phyloP scores from a whole-genome alignment of 208 protist genomes.

The Wallacemonas sp. region DNA sequence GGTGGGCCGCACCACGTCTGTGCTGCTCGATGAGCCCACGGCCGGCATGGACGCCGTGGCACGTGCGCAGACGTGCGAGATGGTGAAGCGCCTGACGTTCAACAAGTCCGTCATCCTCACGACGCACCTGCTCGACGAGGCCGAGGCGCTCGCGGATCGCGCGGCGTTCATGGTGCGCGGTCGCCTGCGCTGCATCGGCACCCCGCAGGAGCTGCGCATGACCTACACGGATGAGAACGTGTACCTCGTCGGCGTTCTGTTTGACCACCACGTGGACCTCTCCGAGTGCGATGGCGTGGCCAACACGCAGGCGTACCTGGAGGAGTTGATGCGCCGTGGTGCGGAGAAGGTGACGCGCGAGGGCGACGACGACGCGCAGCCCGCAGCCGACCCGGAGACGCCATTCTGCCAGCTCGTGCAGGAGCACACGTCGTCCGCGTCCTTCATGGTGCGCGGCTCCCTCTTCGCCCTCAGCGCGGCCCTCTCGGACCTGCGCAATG shows the following conservation, averaged over 20 bases:
- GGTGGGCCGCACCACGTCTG: slow-evolving; percentile 74
- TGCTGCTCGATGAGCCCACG: slow-evolving; percentile 91
- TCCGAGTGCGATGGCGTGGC: slow-evolving; percentile 23
- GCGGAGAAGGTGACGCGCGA: not conserved
- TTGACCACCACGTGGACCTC: slow-evolving; percentile 37
- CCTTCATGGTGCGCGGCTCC: slow-evolving; percentile 34
- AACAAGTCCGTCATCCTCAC: slow-evolving; percentile 73
- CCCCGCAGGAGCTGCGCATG: slow-evolving; percentile 60
- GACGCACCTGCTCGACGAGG: slow-evolving; percentile 92
- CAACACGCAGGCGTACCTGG: slow-evolving; percentile 31
- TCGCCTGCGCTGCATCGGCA: slow-evolving; percentile 86
- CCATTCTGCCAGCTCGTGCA: slow-evolving; percentile 43
- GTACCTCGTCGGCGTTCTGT: slow-evolving; percentile 59
- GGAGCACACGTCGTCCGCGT: slow-evolving; percentile 45
- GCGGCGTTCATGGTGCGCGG: slow-evolving; percentile 91
- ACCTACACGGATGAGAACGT: slow-evolving; percentile 40
- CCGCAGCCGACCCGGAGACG: not conserved
- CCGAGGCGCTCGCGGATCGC: slow-evolving; percentile 77
- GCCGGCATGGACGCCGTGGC: slow-evolving; percentile 86
- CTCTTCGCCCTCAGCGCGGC: slow-evolving; percentile 45
- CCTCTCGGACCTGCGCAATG: slow-evolving; percentile 45
- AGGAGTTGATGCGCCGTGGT: slow-evolving; percentile 14
- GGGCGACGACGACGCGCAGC: not conserved
- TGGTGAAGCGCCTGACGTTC: slow-evolving; percentile 63
- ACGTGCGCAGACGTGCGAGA: slow-evolving; percentile 73